Percentiles rank a stretch among this genome's conserved stretches.
These are phyloP conservation scores for Iris pallida DNA, from an alignment of 116 monocot genomes.

Conservation along the genomic window DNA sequence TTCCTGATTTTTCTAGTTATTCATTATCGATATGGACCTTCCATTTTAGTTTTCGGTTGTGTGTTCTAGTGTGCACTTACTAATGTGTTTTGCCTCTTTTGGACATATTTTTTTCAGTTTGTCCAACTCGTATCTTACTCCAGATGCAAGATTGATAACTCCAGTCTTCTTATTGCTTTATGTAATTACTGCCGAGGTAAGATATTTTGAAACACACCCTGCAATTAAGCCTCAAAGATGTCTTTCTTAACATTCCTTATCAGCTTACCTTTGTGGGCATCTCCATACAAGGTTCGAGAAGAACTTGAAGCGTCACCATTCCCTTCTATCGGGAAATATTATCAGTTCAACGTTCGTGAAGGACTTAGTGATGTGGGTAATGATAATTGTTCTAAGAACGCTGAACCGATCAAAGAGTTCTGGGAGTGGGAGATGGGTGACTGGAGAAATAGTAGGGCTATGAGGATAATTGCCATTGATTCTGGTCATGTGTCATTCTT, in stretches of 20 bases:
- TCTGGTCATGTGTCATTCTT: constrained; percentile 78
- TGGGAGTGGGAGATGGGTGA: constrained; percentile 99
- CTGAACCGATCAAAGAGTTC: constrained; percentile 52
- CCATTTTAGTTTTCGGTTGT: no score
- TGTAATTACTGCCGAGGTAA: no score
- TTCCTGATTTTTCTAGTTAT: no score
- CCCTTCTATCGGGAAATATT: constrained; percentile 32
- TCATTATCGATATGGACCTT: no score
- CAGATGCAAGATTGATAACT: no score
- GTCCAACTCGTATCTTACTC: no score
- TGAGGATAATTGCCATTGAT: constrained; percentile 87
- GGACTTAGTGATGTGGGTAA: constrained; percentile 5
- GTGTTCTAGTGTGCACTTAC: no score
- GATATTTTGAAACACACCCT: no score
- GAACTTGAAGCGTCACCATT: constrained; percentile 80
- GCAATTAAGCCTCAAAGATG: constrained; percentile 63
- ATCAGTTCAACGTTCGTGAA: constrained; percentile 68
- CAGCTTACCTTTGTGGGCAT: constrained; percentile 92
- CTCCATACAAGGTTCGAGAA: constrained; percentile 87
- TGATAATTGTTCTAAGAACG: constrained; percentile 41
- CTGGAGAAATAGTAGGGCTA: constrained; percentile 77
- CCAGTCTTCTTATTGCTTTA: no score
- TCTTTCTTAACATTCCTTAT: constrained; percentile 85
- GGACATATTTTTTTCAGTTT: no score
- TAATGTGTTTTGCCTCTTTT: no score